phyloP scores from a whole-genome alignment of 108 stramenopile species.

The Licmophora abbreviata region DNA sequence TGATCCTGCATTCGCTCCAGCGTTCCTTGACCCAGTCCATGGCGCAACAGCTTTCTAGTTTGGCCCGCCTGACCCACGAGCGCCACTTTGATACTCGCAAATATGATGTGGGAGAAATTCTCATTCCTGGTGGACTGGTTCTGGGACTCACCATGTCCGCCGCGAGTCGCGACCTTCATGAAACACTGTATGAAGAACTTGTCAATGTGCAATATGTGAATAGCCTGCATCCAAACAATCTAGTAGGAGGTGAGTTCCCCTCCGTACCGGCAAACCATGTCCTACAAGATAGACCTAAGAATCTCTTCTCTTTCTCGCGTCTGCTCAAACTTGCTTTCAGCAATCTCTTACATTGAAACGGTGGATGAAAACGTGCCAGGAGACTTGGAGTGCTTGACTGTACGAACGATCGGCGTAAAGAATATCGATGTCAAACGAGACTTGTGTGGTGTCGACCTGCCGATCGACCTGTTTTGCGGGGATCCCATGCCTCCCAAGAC shows the following conservation, averaged over 20 bases:
- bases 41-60: slow-evolving; percentile 65
- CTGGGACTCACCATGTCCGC: slow-evolving; percentile 55
- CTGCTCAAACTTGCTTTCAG: slow-evolving; percentile 19
- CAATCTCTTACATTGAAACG: slow-evolving; percentile 40
- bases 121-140: slow-evolving; percentile 76
- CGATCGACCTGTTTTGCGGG: slow-evolving; percentile 51
- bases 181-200: slow-evolving; percentile 79
- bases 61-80: slow-evolving; percentile 76
- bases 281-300: too few species aligned
- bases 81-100: slow-evolving; percentile 72
- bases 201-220: slow-evolving; percentile 64
- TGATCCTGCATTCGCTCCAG: slow-evolving; percentile 60
- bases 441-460: slow-evolving; percentile 42
- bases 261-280: too few species aligned
- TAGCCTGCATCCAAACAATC: slow-evolving; percentile 68
- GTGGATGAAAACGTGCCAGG: slow-evolving; percentile 57
- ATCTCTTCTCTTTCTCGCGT: too few species aligned
- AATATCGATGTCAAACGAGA: slow-evolving; percentile 47
- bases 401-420: slow-evolving; percentile 80
- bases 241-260: slow-evolving; percentile 14
- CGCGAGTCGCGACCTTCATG: slow-evolving; percentile 75
- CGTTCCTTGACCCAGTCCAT: slow-evolving; percentile 62
- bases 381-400: slow-evolving; percentile 53
- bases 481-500: slow-evolving; percentile 43
- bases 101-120: slow-evolving; percentile 54